Evolutionary conservation across 257 asterid species (phyloP), one percentile per base, ranked within the genome.

Genomic region (Nicotiana sylvestris): DNA sequence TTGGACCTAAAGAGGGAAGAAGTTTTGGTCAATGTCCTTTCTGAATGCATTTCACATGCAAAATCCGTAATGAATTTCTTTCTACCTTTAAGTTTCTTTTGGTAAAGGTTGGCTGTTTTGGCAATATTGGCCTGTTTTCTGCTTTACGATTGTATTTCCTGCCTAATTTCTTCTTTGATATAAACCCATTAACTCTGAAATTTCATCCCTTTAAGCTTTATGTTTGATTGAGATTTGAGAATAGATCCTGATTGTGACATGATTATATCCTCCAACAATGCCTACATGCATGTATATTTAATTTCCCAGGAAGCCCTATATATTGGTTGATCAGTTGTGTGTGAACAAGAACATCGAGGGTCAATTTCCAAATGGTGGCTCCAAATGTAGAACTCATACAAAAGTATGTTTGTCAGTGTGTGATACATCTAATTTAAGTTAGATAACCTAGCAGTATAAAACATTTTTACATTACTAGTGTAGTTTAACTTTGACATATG

Each of bases 21-120:
- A 7, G 8, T 6, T 43, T 43, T 43, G 51, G 51, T 43, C 51
- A 39, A 39, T 39, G 49, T 55, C 60, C 27, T 72, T 72, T 13
- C 25, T 72, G 61, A 46, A 74, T 72, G 27, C 61, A 25, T 49
- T 74, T 74, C 64, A 49, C 62, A 49, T 74, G 80, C 80, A 74
- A 74, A 53, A 10, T 15, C 58, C 51, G 2, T 43, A 8, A 11
- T 68, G 5, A 25, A 10, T 69, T 37, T 39, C 15, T 37, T 69
- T 16, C 8, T 17, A 1, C 15, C 5, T 16, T 39, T 64, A 39
- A 70, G 58, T 43, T 43, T 27, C 37, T 72, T 49, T 25, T 49
- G 18, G 39, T 49, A 15, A 74, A 49, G 79, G 25, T 49, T 27
- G 51, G 61, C 61, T 72, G 13, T 72, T 72, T 58, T 17, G 27